Percentiles rank a stretch among this genome's conserved stretches.
Conservation (phyloP, 208 protist genomes). For the Wallacemonas sp. region DNA sequence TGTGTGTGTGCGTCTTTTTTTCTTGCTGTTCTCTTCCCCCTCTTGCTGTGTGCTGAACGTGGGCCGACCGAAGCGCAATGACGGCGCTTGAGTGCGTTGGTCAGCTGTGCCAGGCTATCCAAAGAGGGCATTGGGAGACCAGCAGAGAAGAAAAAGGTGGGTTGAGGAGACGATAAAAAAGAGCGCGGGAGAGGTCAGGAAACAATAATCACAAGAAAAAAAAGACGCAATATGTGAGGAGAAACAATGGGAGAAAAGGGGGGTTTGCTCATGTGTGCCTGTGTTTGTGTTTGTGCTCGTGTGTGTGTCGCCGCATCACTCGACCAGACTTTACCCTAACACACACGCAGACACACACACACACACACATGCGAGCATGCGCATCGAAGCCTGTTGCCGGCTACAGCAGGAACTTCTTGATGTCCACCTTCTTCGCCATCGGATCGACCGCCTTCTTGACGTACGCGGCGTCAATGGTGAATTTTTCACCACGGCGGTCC, state of each 20-base stretch:
- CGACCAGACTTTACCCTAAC: too few relatives aligned
- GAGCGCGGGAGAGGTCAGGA: slow-evolving; percentile 1
- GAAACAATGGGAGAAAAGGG: slow-evolving; percentile 7
- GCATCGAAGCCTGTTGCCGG: background rate
- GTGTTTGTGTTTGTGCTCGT: too few relatives aligned
- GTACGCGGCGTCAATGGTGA: slow-evolving; percentile 89
- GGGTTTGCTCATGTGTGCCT: too few relatives aligned
- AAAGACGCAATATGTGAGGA: slow-evolving; percentile 18
- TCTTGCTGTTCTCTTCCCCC: too few relatives aligned
- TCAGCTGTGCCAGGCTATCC: too few relatives aligned
- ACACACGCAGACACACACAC: slow-evolving; percentile 4
- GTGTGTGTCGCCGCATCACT: too few relatives aligned
- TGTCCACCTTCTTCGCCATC: slow-evolving; percentile 93
- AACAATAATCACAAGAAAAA: background rate
- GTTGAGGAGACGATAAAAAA: background rate
- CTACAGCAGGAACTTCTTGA: slow-evolving; percentile 93
- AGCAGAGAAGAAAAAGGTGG: too few relatives aligned
- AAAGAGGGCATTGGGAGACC: too few relatives aligned
- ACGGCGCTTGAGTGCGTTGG: too few relatives aligned
- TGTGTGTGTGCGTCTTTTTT: too few relatives aligned
- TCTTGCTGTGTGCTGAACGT: too few relatives aligned
- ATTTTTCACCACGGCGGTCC: slow-evolving; percentile 80
- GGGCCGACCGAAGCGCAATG: too few relatives aligned
- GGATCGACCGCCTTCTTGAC: slow-evolving; percentile 88
- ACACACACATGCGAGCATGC: slow-evolving; percentile 8